Percentiles rank a stretch among this genome's conserved stretches.
These are phyloP conservation scores for Clonostachys sp. DNA, from an alignment of 2,329 filamentous ascomycete species.

Conservation along the genomic window DNA sequence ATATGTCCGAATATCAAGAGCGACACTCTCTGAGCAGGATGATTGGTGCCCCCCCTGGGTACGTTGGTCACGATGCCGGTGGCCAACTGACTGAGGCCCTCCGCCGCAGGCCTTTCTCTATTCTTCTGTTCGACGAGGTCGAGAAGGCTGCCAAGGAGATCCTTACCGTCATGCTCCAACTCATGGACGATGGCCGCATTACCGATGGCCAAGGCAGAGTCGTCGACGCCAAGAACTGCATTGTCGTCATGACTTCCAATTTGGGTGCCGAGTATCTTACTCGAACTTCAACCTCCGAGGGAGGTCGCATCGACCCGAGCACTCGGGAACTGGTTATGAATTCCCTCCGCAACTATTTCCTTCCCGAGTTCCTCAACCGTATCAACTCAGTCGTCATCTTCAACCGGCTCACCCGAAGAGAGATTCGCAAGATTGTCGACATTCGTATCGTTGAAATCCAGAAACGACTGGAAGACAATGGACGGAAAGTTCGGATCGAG, in stretches of 20 bases:
- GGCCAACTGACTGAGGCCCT: constrained; percentile 94
- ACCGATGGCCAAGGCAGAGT: constrained; percentile 95
- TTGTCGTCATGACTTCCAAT: constrained; percentile 99
- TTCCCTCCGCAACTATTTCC: constrained; percentile 89
- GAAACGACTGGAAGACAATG: constrained; percentile 80
- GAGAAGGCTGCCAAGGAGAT: constrained; percentile 99
- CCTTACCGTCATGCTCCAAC: constrained; percentile 92
- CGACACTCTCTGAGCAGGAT: constrained; percentile 91
- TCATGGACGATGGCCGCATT: constrained; percentile 98
- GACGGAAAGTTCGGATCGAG: constrained; percentile 79
- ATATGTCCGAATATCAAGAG: constrained; percentile 99
- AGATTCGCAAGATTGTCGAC: constrained; percentile 96
- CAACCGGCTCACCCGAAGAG: constrained; percentile 84
- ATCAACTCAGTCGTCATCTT: constrained; percentile 97
- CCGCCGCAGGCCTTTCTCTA: constrained; percentile 93
- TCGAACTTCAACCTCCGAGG: constrained; percentile 67
- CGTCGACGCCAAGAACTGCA: constrained; percentile 95
- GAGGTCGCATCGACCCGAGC: constrained; percentile 75
- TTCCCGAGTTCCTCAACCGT: constrained; percentile 97
- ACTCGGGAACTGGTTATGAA: constrained; percentile 89
- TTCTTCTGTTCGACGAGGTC: constrained; percentile 94
- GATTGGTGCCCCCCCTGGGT: constrained; percentile 96
- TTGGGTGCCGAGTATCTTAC: constrained; percentile 91
- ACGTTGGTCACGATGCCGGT: constrained; percentile 93
- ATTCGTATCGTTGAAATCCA: constrained; percentile 85